Evolutionary conservation across 2,329 filamentous ascomycete species (phyloP).

Genomic region (Nannizziopsis arthrosporioides): DNA sequence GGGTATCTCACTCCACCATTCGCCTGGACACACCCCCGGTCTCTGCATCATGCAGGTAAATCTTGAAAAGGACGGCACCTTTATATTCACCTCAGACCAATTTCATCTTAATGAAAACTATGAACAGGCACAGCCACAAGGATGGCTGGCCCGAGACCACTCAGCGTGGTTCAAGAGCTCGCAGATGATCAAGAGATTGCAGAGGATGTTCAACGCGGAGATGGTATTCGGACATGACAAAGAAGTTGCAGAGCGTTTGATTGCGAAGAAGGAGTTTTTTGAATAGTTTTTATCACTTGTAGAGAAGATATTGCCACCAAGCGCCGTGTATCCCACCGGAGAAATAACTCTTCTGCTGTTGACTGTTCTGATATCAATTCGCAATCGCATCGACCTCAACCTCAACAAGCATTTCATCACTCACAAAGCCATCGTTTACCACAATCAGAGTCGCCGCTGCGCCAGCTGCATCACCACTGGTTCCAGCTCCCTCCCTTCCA

Average conservation of each 20-base stretch:
- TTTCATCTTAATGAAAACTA: constrained; percentile 34
- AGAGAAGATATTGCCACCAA: background rate
- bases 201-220: constrained; percentile 23
- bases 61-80: constrained; percentile 27
- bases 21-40: constrained; percentile 29
- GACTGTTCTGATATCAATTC: background rate
- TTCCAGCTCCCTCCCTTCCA: constrained; percentile 16
- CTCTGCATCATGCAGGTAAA: constrained; percentile 30
- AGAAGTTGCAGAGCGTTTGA: constrained; percentile 11
- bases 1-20: constrained; percentile 30
- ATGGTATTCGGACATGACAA: constrained; percentile 27
- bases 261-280: constrained; percentile 11
- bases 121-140: constrained; percentile 25
- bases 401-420: constrained; percentile 19
- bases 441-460: constrained; percentile 31
- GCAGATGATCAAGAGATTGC: constrained; percentile 26
- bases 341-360: background rate
- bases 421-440: constrained; percentile 27
- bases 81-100: constrained; percentile 34
- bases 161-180: constrained; percentile 27
- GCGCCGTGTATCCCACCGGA: background rate
- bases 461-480: constrained; percentile 19
- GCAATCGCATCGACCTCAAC: constrained; percentile 30
- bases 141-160: constrained; percentile 29
- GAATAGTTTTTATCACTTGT: constrained; percentile 4